Evolutionary conservation across 768 basidiomycete species (phyloP).

Genomic region (Kwoniella sp.): DNA sequence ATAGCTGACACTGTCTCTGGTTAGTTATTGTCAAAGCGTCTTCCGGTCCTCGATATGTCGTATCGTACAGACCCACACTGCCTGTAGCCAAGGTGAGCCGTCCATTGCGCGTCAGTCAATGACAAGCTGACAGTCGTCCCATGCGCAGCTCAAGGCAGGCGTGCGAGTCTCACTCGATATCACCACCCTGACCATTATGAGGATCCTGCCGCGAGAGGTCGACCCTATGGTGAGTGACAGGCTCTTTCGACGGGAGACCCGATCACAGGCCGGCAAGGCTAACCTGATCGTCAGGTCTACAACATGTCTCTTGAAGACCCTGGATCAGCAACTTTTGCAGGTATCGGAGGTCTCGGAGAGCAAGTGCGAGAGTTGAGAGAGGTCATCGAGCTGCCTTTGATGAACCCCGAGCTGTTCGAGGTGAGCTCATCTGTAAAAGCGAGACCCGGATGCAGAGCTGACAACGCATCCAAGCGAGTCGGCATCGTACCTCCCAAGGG

Average conservation of each 20-base stretch:
- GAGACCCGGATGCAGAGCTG: background rate
- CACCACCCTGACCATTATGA: conserved; percentile 99
- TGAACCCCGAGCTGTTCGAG: conserved; percentile 86
- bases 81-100: conserved; percentile 59
- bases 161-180: conserved; percentile 97
- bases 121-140: conserved; percentile 11
- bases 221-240: conserved; percentile 66
- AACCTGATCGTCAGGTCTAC: conserved; percentile 57
- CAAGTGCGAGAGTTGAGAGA: conserved; percentile 96
- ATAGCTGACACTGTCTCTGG: conserved; percentile 4
- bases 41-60: conserved; percentile 95
- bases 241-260: too few relatives aligned
- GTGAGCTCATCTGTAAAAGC: conserved; percentile 16
- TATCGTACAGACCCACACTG: conserved; percentile 88
- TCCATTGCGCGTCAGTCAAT: background rate
- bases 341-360: conserved; percentile 90
- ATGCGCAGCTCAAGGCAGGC: conserved; percentile 77
- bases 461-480: conserved; percentile 60
- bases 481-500: conserved; percentile 96
- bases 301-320: conserved; percentile 99
- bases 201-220: conserved; percentile 92
- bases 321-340: conserved; percentile 89
- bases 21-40: conserved; percentile 98
- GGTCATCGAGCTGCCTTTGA: conserved; percentile 90
- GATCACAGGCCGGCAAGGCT: too few relatives aligned